Evolutionary conservation across 768 basidiomycete species (phyloP).

Genomic region (Tulasnella sp.): DNA sequence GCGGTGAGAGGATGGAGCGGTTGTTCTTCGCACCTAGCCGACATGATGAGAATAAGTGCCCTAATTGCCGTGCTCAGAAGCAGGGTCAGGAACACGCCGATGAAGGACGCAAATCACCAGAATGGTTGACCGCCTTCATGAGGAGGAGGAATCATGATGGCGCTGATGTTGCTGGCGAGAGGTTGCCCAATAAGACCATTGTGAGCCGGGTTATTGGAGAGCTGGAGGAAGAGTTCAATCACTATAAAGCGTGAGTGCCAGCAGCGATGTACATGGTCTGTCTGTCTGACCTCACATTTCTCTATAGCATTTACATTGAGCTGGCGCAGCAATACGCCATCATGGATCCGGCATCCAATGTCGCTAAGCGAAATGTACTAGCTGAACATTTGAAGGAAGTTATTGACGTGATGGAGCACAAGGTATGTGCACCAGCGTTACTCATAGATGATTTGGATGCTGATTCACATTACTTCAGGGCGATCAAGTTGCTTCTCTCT

Average conservation of each 20-base stretch:
- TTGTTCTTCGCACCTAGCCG: constrained; percentile 71
- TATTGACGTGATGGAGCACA: constrained; percentile 81
- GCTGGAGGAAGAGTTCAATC: constrained; percentile 88
- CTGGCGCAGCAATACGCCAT: constrained; percentile 86
- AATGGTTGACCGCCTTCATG: constrained; percentile 13
- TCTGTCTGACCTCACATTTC: constrained; percentile 3
- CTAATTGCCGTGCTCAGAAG: constrained; percentile 38
- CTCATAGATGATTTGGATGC: not conserved
- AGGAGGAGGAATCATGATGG: constrained; percentile 11
- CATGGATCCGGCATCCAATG: constrained; percentile 74
- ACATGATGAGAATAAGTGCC: constrained; percentile 58
- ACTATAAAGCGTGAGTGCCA: constrained; percentile 76
- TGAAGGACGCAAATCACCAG: not conserved
- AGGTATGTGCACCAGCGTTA: constrained; percentile 37
- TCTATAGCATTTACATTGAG: constrained; percentile 68
- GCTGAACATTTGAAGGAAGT: constrained; percentile 84
- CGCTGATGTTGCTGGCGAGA: constrained; percentile 32
- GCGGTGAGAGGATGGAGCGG: constrained; percentile 61
- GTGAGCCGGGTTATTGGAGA: constrained; percentile 70
- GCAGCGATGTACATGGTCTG: not conserved
- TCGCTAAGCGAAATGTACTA: constrained; percentile 68
- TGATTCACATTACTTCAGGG: constrained; percentile 38
- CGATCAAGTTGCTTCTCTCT: constrained; percentile 85
- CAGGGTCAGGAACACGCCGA: not conserved
- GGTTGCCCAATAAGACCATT: constrained; percentile 76